Evolutionary conservation across 2,329 filamentous ascomycete genomes (phyloP).

Genomic region (Pseudogymnoascus sp.): DNA sequence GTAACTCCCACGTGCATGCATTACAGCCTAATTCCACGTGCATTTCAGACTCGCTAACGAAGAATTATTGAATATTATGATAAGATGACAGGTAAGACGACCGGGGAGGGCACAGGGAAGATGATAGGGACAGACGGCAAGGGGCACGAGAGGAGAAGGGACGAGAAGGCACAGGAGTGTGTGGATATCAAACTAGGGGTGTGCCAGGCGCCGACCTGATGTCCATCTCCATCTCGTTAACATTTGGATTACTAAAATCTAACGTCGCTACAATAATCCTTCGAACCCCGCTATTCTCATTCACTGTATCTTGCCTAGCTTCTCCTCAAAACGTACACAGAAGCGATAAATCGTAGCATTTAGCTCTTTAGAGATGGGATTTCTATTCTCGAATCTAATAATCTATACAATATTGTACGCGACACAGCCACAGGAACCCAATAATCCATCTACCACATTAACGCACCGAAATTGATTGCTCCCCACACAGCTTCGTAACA

Average conservation of each 20-base stretch:
- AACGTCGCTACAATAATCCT: not conserved
- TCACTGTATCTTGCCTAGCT: no score
- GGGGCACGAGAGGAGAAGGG: not conserved
- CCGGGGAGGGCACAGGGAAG: not conserved
- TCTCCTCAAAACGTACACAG: not conserved
- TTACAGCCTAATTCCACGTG: not conserved
- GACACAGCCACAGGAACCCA: not conserved
- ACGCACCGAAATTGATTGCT: not conserved
- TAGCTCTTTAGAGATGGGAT: not conserved
- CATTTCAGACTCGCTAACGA: not conserved
- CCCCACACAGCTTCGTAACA: not conserved
- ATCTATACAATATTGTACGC: not conserved
- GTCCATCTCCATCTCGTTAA: no score
- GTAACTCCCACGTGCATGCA: not conserved
- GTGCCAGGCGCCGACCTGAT: not conserved
- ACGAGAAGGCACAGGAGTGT: not conserved
- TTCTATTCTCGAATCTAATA: not conserved
- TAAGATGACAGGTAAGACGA: not conserved
- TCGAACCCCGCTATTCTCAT: not conserved
- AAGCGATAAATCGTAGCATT: not conserved
- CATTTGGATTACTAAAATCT: not conserved
- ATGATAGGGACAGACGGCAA: not conserved
- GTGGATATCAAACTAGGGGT: not conserved
- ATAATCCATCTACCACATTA: not conserved
- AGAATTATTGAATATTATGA: not conserved